A percentile compares a stretch with the other conserved stretches of the same genome.
Conservation (phyloP, 208 protist species). For the Leishmania arabica region DNA sequence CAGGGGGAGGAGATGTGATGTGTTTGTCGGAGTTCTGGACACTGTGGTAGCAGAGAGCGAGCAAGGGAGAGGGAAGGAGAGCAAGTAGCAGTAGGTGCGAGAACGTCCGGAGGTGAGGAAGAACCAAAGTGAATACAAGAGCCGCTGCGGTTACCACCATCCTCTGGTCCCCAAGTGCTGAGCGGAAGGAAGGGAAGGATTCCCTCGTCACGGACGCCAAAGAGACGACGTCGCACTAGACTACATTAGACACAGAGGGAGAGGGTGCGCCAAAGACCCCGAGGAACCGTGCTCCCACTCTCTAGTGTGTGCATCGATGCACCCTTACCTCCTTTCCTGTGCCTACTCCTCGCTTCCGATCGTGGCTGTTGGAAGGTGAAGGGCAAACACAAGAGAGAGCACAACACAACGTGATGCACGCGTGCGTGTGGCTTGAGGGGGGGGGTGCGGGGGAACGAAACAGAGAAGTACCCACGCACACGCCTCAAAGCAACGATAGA, state of each 20-base stretch:
- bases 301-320: background rate
- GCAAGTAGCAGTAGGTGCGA: background rate
- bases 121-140: background rate
- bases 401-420: background rate
- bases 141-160: background rate
- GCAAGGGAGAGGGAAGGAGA: background rate
- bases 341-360: background rate
- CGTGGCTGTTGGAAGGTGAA: background rate
- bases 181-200: background rate
- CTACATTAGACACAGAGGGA: background rate
- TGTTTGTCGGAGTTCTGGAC: background rate
- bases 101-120: too few species aligned
- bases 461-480: background rate
- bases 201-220: background rate
- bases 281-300: background rate
- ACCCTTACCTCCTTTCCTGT: background rate
- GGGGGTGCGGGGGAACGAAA: background rate
- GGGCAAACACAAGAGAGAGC: background rate
- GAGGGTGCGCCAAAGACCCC: background rate
- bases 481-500: background rate
- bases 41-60: background rate
- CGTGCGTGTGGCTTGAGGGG: too few species aligned
- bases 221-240: background rate
- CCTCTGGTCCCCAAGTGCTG: too few species aligned
- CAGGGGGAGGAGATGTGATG: background rate